Percentiles rank a stretch among this genome's conserved stretches.
Evolutionary conservation across 192 early-diverging fungal species (phyloP).

Genomic region (Coemansia sp.): DNA sequence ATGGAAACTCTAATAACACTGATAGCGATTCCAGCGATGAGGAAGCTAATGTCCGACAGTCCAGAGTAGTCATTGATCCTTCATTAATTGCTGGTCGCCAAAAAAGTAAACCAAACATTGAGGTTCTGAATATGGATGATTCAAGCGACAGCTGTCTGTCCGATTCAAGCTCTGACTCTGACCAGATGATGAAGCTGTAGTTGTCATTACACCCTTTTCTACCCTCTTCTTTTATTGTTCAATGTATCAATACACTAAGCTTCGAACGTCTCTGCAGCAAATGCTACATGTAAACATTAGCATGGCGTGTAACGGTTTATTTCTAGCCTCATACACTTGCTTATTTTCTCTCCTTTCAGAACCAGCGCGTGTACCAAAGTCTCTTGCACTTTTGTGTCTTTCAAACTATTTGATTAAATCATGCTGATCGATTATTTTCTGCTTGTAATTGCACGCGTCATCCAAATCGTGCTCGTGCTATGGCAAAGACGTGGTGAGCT

Average conservation of each 20-base stretch:
- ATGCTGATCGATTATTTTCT: constrained; percentile 5
- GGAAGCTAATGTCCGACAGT: not conserved
- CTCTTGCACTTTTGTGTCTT: not conserved
- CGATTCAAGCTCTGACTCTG: constrained; percentile 7
- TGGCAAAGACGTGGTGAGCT: not conserved
- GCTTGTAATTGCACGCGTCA: constrained; percentile 2
- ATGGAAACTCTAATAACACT: not conserved
- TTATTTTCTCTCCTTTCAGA: not conserved
- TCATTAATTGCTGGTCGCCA: constrained; percentile 16
- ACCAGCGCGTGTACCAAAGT: not conserved
- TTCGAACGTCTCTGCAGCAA: not conserved
- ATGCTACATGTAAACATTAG: not conserved
- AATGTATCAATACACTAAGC: not conserved
- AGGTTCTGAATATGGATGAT: constrained; percentile 5
- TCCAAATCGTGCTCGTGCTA: not conserved
- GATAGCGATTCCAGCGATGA: constrained; percentile 4
- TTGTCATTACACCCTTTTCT: not conserved
- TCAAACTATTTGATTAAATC: not conserved
- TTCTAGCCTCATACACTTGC: not conserved
- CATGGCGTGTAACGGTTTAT: not conserved
- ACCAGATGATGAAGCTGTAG: not conserved
- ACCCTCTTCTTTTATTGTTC: not conserved
- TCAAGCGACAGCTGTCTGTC: not conserved
- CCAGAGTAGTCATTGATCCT: constrained; percentile 13
- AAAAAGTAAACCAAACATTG: constrained; percentile 21